Base-by-base conservation (phyloP, 2,329 filamentous ascomycete species). In the Fusarium pilosicola region DNA sequence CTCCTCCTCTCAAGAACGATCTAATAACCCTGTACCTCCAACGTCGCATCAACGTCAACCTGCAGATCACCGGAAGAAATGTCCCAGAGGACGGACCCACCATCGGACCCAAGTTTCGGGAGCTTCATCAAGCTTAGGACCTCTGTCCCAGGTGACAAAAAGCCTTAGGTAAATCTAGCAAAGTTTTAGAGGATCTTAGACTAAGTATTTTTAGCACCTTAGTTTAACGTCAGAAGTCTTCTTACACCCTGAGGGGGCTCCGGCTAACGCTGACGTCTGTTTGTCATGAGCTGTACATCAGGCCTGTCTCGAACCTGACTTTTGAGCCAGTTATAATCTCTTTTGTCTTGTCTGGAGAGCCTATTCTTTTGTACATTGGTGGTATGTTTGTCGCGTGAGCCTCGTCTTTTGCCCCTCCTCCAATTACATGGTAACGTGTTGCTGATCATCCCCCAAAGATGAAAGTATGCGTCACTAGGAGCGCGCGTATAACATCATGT, bases 391-490 rank as follows among this genome's bases (percentile, higher is more conserved):
- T 73, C 74, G 68, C 66, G 64, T 74, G 69, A 65, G 65, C 44
- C 46, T 74, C 65, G 48, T 46, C 48, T 52, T 34, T 71, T 44
- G 32, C 62, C 71, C 62, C 67, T 67, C 62, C 63, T 63, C 72
- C 62, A 76, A 59, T 70, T 62, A 62, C 58, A 65, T 62, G 52
- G 58, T 39, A 70, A 62, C 34, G 57, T 65, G 55, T 48, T 57
- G 74, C 56, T 70, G 73, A 75, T 75, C 73, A 71, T 51, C 66
- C 45, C 69, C 52, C 13, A 66, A 71, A 57, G 51, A 74, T 68
- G 75, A 76, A 52, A 69, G 42, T 71, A 65, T 74, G 56, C 64
- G 72, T 75, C 73, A 75, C 75, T 68, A 48, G 55, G 51, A 71
- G 55, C 45, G 36, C 41, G 58, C 41, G 38, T 70, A 73, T 71